These are phyloP conservation scores for Fonsecaea erecta DNA, from an alignment of 2,329 filamentous ascomycete species.

Conservation along the genomic window DNA sequence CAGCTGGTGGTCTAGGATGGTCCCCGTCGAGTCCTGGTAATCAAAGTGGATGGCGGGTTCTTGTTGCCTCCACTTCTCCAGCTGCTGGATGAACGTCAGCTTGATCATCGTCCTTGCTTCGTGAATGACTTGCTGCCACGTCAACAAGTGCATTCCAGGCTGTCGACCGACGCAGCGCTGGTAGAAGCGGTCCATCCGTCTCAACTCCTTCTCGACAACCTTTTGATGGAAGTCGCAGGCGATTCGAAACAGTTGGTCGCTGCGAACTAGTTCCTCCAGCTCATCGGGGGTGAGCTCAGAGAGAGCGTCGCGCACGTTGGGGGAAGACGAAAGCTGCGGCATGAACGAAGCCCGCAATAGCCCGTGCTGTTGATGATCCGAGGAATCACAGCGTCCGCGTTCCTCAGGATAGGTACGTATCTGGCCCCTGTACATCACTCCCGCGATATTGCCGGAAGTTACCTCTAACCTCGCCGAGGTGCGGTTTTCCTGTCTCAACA, in stretches of 20 bases:
- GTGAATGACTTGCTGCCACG: not conserved
- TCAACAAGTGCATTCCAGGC: not conserved
- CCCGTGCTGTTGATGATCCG: not conserved
- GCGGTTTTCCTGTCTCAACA: slow-evolving; percentile 14
- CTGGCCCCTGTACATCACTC: slow-evolving; percentile 7
- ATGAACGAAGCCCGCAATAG: not conserved
- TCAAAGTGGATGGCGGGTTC: not conserved
- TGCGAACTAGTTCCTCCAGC: not conserved
- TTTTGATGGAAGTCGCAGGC: not conserved
- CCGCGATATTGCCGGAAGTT: slow-evolving; percentile 8
- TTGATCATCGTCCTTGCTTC: slow-evolving; percentile 1
- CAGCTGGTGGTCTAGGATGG: slow-evolving; percentile 1
- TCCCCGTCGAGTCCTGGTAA: not conserved
- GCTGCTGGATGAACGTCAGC: not conserved
- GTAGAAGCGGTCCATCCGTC: not conserved
- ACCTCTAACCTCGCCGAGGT: not conserved
- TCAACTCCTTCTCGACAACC: not conserved
- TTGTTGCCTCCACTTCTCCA: not conserved
- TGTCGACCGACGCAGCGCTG: slow-evolving; percentile 7
- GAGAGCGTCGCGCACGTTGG: not conserved
- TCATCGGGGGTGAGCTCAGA: not conserved
- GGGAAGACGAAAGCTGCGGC: not conserved
- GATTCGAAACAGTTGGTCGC: not conserved
- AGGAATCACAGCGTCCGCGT: too few relatives aligned
- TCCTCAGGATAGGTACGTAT: slow-evolving; percentile 6